Conservation (phyloP, 108 stramenopile genomes). For the Fragilariopsis cylindrus region DNA sequence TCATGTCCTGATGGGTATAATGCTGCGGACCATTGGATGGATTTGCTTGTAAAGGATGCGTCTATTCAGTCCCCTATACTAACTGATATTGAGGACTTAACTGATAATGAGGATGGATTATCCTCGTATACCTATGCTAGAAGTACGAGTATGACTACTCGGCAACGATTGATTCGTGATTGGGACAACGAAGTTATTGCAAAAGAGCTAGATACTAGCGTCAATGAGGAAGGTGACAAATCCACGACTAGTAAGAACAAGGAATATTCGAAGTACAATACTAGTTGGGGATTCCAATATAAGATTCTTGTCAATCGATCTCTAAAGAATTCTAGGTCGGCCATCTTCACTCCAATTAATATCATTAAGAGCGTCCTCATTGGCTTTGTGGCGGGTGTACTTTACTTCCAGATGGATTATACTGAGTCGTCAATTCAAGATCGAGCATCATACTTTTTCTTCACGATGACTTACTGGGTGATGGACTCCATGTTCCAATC, state of each 20-base stretch:
- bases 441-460: conserved; percentile 60
- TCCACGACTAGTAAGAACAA: conserved; percentile 16
- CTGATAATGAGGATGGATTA: background rate
- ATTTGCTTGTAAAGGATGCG: conserved; percentile 60
- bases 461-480: conserved; percentile 77
- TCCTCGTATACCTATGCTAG: background rate
- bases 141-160: conserved; percentile 25
- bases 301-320: conserved; percentile 55
- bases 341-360: conserved; percentile 71
- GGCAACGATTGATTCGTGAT: conserved; percentile 42
- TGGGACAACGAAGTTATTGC: conserved; percentile 65
- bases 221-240: conserved; percentile 6
- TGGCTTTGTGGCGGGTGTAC: conserved; percentile 55
- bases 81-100: background rate
- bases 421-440: conserved; percentile 58
- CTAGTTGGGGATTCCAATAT: conserved; percentile 62
- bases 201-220: conserved; percentile 37
- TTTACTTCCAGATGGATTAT: conserved; percentile 63
- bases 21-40: conserved; percentile 83
- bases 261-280: conserved; percentile 49
- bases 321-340: conserved; percentile 67
- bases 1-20: conserved; percentile 73
- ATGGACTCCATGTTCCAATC: conserved; percentile 76
- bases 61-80: conserved; percentile 6
- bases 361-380: conserved; percentile 62